Evolutionary conservation across 2,329 filamentous ascomycete genomes (phyloP), one percentile per base, ranked within the genome.

Genomic region (Aspergillus tamarii): DNA sequence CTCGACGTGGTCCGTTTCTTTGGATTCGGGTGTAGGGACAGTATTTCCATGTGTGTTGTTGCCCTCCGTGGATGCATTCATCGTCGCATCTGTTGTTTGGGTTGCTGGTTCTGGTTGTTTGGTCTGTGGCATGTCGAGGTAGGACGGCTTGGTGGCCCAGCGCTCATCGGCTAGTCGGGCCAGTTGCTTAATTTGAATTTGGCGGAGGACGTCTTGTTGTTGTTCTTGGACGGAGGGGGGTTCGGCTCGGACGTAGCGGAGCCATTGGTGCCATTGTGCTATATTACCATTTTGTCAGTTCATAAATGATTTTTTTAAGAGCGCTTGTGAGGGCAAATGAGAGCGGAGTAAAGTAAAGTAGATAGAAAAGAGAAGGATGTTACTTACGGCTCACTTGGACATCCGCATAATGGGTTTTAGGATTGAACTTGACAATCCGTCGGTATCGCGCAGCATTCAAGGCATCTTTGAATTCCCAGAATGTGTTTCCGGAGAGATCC

Each of bases 231-330:
- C 73, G 1, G 82, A 81, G 0, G 88, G 88, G 3, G 88, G 79
- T 19, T 84, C 78, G 58, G 77, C 70, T 52, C 88, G 85, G 11
- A 87, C 86, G 68, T 89, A 83, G 70, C 88, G 86, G 30, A 90
- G 84, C 88, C 88, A 90, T 78, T 89, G 88, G 71, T 88, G 86
- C 88, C 88, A 90, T 83, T 87, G 85, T 59, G 87, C 85, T 87
- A 73, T 39, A 60, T 23, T 50, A 28, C 32, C n/a, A n/a, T n/a
- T 7, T 12, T n/a, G 60, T 74, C 52, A 73, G 69, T 61, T 57
- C 23, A 55, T 34, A 11, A 3, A 16, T 34, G 26, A 16, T 53
- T 53, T n/a, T n/a, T 19, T 48, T n/a, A n/a, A n/a, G n/a, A 4
- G 8, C 14, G 10, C 12, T 6, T 30, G 11, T 1, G 4, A 11